Base-by-base conservation (phyloP, 108 stramenopile genomes). In the Conticribra guillardii region DNA sequence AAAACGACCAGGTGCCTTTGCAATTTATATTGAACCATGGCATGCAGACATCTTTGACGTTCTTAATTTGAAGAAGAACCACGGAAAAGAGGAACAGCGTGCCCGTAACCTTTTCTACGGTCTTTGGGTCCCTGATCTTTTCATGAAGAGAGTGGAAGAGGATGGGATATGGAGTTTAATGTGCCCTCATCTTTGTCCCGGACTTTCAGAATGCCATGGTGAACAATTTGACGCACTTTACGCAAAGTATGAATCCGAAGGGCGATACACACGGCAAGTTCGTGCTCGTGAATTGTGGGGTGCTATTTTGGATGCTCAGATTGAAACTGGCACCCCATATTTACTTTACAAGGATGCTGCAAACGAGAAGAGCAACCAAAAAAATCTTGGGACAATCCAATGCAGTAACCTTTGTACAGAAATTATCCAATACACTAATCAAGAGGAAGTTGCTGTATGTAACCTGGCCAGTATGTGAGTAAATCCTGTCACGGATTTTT, bases 251-350 rank as follows among this genome's bases (percentile, higher is more conserved):
- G 98, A 99, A 74, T 22, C 52, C 0, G 91, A 98, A 71, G 95
- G 95, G 22, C 72, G 67, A 23, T 95, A 69, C 59, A 78, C 84
- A 32, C 72, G 86, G 30, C 85, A 87, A 65, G 73, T 96, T 27
- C 73, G 84, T 58, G 98, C 98, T 30, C 85, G 95, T 49, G 87
- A 93, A 37, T 76, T 98, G 19, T 96, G 94, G 94, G 57, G 67
- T 24, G 88, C 91, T 45, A 94, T 96, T 54, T 60, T 95, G 47
- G 89, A 94, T 54, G 83, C 91, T 23, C 97, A 99, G 74, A 96
- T 99, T 59, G 97, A 99, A 84, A 97, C 97, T 0, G 98, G 98
- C 21, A 98, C 96, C 16, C 98, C 98, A 0, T 99, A 98, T 84
- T 92, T 99, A 83, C 85, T 97, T 1, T 98, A 94, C 84, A 99